Evolutionary conservation across 2,329 filamentous ascomycete genomes (phyloP).

Genomic region (Verticillium isaacii): DNA sequence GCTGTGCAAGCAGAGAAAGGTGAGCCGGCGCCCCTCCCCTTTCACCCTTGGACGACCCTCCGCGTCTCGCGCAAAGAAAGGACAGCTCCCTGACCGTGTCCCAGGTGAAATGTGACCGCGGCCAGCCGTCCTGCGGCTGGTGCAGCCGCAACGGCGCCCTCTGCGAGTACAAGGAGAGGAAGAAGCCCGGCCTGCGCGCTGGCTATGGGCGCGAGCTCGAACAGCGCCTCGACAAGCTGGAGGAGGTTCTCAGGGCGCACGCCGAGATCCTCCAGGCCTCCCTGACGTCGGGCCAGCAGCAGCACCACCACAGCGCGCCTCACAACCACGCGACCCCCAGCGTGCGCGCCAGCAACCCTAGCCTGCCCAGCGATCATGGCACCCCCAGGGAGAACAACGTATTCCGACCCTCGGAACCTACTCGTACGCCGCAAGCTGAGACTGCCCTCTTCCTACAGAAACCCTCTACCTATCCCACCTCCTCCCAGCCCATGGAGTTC

Average conservation of each 20-base stretch:
- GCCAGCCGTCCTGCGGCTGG: slow-evolving; percentile 68
- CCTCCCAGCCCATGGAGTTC: slow-evolving; percentile 45
- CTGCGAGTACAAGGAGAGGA: slow-evolving; percentile 66
- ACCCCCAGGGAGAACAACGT: slow-evolving; percentile 47
- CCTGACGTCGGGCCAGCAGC: slow-evolving; percentile 33
- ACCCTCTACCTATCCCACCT: slow-evolving; percentile 42
- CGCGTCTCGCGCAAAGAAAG: not conserved
- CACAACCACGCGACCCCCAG: slow-evolving; percentile 30
- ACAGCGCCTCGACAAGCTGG: slow-evolving; percentile 65
- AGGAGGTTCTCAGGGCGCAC: slow-evolving; percentile 61
- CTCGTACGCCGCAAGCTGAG: slow-evolving; percentile 51
- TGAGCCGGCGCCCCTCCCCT: slow-evolving; percentile 27
- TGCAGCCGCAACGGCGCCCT: slow-evolving; percentile 57
- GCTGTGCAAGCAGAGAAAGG: slow-evolving; percentile 77
- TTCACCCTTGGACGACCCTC: not conserved
- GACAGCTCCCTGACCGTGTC: slow-evolving; percentile 6
- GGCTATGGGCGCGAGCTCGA: slow-evolving; percentile 71
- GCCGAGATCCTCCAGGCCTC: slow-evolving; percentile 61
- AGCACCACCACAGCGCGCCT: slow-evolving; percentile 18
- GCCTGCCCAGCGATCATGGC: slow-evolving; percentile 50
- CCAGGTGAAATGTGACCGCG: slow-evolving; percentile 70
- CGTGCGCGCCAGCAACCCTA: slow-evolving; percentile 44
- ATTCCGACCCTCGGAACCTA: slow-evolving; percentile 44
- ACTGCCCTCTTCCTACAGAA: slow-evolving; percentile 59
- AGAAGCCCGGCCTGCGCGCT: slow-evolving; percentile 61